phyloP scores from a whole-genome alignment of 257 asterid species.

The Linderniella brevidens region DNA sequence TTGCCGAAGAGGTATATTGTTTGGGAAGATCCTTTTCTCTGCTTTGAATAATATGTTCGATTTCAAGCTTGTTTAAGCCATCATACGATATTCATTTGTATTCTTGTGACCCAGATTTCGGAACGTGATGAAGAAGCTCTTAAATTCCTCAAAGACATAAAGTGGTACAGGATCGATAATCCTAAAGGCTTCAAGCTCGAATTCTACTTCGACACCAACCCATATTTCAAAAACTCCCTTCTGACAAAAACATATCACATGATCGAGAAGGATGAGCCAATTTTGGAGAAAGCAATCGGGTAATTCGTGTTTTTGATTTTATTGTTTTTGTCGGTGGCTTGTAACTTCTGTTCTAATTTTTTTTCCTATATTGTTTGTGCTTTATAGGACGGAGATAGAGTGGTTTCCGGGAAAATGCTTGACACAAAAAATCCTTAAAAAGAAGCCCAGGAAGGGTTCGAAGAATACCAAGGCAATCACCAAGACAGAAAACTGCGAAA shows the following conservation, averaged over 20 bases:
- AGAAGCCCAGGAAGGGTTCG: slow-evolving; percentile 84
- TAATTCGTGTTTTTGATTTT: slow-evolving; percentile 11
- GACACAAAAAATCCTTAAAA: slow-evolving; percentile 62
- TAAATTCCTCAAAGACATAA: slow-evolving; percentile 47
- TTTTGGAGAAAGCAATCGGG: slow-evolving; percentile 89
- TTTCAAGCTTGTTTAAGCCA: background rate
- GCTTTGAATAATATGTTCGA: background rate
- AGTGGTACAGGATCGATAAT: slow-evolving; percentile 53
- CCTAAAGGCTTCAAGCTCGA: slow-evolving; percentile 79
- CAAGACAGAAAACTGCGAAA: slow-evolving; percentile 70
- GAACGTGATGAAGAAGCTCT: slow-evolving; percentile 57
- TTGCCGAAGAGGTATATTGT: slow-evolving; percentile 33
- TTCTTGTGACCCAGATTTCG: slow-evolving; percentile 25
- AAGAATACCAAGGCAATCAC: slow-evolving; percentile 56
- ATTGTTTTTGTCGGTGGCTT: background rate
- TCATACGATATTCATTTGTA: background rate
- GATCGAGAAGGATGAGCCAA: slow-evolving; percentile 86
- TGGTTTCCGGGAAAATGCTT: slow-evolving; percentile 72
- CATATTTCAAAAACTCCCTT: slow-evolving; percentile 47
- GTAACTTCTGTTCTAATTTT: background rate
- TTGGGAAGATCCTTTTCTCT: background rate
- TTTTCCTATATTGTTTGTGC: background rate
- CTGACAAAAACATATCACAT: slow-evolving; percentile 70
- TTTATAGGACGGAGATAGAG: slow-evolving; percentile 54
- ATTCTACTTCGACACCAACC: slow-evolving; percentile 42